A percentile compares a stretch with the other conserved stretches of the same genome.
These are phyloP conservation scores for Aspergillus melleus DNA, from an alignment of 2,329 filamentous ascomycete species.

Conservation along the genomic window DNA sequence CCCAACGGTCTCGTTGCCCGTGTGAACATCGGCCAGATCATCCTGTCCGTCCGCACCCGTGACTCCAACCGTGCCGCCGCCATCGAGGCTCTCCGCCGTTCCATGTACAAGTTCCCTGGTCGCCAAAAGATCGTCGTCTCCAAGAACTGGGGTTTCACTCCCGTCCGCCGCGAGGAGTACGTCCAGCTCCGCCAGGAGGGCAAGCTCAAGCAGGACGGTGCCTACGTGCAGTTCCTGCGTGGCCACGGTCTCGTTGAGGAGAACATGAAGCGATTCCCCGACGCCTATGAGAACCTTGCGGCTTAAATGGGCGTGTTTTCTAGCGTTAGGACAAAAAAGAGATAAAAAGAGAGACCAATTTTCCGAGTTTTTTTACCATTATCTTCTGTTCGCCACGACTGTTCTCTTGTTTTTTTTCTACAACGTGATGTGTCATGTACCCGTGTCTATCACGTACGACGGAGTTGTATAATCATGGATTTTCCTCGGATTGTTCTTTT, in stretches of 20 bases:
- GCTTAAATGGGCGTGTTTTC: slow-evolving; percentile 38
- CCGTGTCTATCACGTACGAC: slow-evolving; percentile 11
- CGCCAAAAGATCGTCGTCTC: slow-evolving; percentile 99
- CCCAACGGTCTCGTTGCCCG: slow-evolving; percentile 97
- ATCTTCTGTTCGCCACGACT: neutral
- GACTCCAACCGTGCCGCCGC: slow-evolving; percentile 88
- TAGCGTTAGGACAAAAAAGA: slow-evolving; percentile 13
- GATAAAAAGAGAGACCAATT: slow-evolving; percentile 14
- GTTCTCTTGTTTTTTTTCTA: neutral
- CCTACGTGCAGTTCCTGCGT: slow-evolving; percentile 98
- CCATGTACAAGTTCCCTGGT: slow-evolving; percentile 99
- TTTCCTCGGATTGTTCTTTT: slow-evolving; percentile 6
- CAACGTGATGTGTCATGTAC: slow-evolving; percentile 9
- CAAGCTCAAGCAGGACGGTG: slow-evolving; percentile 94
- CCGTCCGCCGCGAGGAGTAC: slow-evolving; percentile 96
- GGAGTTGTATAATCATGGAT: slow-evolving; percentile 16
- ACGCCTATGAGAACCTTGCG: slow-evolving; percentile 63
- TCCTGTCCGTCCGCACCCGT: slow-evolving; percentile 95
- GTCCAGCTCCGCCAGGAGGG: slow-evolving; percentile 91
- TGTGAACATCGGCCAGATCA: slow-evolving; percentile 99
- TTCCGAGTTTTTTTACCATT: neutral
- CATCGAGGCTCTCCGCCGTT: slow-evolving; percentile 97
- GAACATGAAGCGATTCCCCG: slow-evolving; percentile 95
- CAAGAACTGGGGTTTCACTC: slow-evolving; percentile 99
- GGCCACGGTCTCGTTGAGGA: slow-evolving; percentile 83